Evolutionary conservation across 371 early-diverging fungal species (phyloP).

Genomic region (Amoeboaphelidium occidentale): DNA sequence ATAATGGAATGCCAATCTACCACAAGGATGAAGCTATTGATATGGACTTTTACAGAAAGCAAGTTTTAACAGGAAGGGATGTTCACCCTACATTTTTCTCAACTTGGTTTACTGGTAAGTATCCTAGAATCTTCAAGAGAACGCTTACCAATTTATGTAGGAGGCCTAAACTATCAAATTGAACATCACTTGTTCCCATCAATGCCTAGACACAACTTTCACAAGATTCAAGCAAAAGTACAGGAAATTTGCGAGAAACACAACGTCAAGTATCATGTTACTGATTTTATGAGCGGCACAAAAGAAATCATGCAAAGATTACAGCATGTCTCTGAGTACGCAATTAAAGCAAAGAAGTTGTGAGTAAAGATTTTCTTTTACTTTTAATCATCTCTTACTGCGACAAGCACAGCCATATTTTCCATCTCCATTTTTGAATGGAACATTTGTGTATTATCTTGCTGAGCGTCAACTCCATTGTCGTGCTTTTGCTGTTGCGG

Average conservation of each 20-base stretch:
- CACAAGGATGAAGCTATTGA: slow-evolving; percentile 33
- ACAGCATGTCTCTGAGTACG: background rate
- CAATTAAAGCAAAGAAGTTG: too few relatives aligned
- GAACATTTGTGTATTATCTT: too few relatives aligned
- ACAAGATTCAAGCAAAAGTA: slow-evolving; percentile 33
- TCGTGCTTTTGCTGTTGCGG: too few relatives aligned
- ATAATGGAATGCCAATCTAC: slow-evolving; percentile 68
- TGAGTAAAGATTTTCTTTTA: too few relatives aligned
- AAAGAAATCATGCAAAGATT: slow-evolving; percentile 39
- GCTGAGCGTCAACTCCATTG: too few relatives aligned
- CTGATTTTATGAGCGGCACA: slow-evolving; percentile 38
- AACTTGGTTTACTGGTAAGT: background rate
- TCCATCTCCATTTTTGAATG: too few relatives aligned
- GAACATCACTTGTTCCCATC: slow-evolving; percentile 58
- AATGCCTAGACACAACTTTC: slow-evolving; percentile 49
- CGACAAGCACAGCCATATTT: too few relatives aligned
- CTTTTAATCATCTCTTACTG: too few relatives aligned
- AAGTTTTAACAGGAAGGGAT: slow-evolving; percentile 55
- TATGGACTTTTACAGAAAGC: slow-evolving; percentile 51
- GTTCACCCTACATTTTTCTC: slow-evolving; percentile 12
- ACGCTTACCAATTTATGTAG: slow-evolving; percentile 19
- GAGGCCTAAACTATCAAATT: slow-evolving; percentile 62
- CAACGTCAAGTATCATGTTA: slow-evolving; percentile 36
- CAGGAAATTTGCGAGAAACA: slow-evolving; percentile 43
- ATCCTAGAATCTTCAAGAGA: background rate